Conservation (phyloP, 805 yeast genomes). For the Kregervanrija pseudodelftensis region DNA sequence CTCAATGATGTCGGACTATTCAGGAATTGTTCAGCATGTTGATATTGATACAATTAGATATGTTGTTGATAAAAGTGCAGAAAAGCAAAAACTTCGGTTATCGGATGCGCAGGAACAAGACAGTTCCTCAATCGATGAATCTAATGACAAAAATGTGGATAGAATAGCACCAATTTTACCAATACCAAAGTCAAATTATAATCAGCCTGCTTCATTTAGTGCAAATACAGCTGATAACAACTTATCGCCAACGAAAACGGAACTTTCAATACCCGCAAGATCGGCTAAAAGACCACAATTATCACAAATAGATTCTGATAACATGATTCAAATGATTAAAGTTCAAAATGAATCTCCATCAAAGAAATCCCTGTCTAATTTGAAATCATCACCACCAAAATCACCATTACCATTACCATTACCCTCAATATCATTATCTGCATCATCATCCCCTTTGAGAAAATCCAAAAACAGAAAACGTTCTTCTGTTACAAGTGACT, state of each 20-base stretch:
- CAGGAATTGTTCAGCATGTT: conserved; percentile 31
- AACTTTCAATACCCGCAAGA: conserved; percentile 24
- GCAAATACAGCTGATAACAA: not conserved
- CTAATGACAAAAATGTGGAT: no score
- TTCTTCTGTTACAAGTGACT: not conserved
- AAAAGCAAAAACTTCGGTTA: not conserved
- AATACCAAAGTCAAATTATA: no score
- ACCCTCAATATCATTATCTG: not conserved
- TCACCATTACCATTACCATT: conserved; percentile 9
- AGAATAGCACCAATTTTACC: no score
- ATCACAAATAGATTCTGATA: conserved; percentile 1
- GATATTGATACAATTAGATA: conserved; percentile 29
- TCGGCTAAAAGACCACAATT: conserved; percentile 25
- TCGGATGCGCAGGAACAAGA: no score
- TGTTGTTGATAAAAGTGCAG: conserved; percentile 19
- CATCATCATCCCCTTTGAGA: conserved; percentile 1
- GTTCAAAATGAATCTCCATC: not conserved
- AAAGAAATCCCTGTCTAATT: not conserved
- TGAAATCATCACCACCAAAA: conserved; percentile 9
- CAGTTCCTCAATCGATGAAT: no score
- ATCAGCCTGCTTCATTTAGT: no score
- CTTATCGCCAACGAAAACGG: not conserved
- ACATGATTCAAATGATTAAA: conserved; percentile 4
- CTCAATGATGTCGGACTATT: conserved; percentile 29
- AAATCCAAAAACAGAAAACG: conserved; percentile 1